Conservation (phyloP, 495 filamentous ascomycete genomes). For the Penicillium cinerascens region DNA sequence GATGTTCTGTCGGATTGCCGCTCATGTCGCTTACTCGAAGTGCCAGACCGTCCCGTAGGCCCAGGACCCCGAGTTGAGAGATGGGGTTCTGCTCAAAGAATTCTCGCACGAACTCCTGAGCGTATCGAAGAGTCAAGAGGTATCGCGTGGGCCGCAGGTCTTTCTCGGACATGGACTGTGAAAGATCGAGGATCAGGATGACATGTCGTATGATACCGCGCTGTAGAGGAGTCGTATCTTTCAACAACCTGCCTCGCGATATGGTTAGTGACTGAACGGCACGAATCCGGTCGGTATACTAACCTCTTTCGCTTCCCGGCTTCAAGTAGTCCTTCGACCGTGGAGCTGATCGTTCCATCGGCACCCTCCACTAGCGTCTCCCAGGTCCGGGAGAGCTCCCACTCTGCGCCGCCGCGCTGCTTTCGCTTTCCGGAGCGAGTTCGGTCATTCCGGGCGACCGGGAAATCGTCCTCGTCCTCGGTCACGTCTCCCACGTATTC, state of each 20-base stretch:
- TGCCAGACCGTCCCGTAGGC: constrained; percentile 87
- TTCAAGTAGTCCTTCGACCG: constrained; percentile 65
- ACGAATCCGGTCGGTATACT: constrained; percentile 8
- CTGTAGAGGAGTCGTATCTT: constrained; percentile 91
- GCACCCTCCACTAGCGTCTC: constrained; percentile 67
- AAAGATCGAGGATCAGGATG: constrained; percentile 88
- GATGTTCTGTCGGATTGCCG: constrained; percentile 86
- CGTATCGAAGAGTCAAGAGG: constrained; percentile 76
- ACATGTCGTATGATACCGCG: constrained; percentile 95
- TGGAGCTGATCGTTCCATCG: constrained; percentile 68
- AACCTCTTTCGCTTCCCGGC: constrained; percentile 74
- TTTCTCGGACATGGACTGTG: constrained; percentile 90
- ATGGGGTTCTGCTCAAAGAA: constrained; percentile 99
- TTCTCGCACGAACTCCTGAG: constrained; percentile 82
- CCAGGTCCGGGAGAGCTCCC: constrained; percentile 57
- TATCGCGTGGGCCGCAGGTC: constrained; percentile 86
- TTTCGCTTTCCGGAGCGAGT: constrained; percentile 44
- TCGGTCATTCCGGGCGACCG: constrained; percentile 41
- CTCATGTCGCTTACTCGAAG: constrained; percentile 81
- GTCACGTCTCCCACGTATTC: constrained; percentile 77
- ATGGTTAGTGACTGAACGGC: constrained; percentile 7
- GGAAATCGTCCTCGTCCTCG: constrained; percentile 78
- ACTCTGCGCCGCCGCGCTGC: constrained; percentile 56
- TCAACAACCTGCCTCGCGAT: constrained; percentile 56
- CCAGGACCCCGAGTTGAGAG: constrained; percentile 85